phyloP scores from a whole-genome alignment of 495 filamentous ascomycete genomes.

The Trichoderma asperelloides region DNA sequence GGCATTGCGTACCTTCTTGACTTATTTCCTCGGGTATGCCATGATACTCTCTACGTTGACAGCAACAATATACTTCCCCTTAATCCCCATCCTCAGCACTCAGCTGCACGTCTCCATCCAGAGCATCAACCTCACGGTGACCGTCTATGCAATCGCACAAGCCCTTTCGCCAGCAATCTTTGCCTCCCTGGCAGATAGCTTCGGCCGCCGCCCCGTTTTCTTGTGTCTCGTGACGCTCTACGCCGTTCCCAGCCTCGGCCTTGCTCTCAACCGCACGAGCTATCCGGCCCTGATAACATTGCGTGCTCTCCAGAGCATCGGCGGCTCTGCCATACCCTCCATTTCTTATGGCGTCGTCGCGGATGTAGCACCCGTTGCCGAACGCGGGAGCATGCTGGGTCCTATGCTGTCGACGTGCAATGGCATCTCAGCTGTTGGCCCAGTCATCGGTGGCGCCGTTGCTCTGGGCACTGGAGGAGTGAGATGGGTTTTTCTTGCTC shows the following conservation, averaged over 20 bases:
- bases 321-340: constrained; percentile 36
- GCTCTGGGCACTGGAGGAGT: constrained; percentile 8
- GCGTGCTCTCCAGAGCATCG: constrained; percentile 40
- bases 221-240: constrained; percentile 36
- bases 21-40: constrained; percentile 21
- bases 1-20: no score
- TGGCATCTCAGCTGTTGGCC: constrained; percentile 20
- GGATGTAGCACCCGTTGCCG: constrained; percentile 33
- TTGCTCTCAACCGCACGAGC: constrained; percentile 31
- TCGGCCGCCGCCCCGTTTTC: constrained; percentile 39
- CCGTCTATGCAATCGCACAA: constrained; percentile 40
- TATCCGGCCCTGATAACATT: constrained; percentile 41
- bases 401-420: constrained; percentile 21
- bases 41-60: constrained; percentile 33
- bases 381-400: constrained; percentile 39
- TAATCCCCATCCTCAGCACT: constrained; percentile 25
- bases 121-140: constrained; percentile 40
- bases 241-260: constrained; percentile 37
- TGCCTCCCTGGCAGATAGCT: constrained; percentile 36
- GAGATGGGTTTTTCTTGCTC: constrained; percentile 10
- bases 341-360: constrained; percentile 32
- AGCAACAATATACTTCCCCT: constrained; percentile 37
- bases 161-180: constrained; percentile 40
- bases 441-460: constrained; percentile 20
- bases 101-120: constrained; percentile 30